phyloP scores from a whole-genome alignment of 306 rosid species.

The Ormosia emarginata region DNA sequence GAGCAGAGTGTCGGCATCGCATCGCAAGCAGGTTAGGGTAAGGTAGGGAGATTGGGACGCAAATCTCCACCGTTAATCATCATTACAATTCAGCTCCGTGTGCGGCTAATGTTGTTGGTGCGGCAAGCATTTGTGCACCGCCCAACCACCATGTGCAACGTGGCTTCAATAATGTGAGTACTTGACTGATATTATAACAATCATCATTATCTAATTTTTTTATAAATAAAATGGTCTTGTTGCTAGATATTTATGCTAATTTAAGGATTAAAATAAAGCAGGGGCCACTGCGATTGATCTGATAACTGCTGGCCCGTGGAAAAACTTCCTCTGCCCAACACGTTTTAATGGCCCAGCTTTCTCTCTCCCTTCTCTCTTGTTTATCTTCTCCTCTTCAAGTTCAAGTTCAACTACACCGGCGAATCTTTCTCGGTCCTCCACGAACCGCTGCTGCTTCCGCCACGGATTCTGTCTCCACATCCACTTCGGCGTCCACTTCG shows the following conservation, averaged over 20 bases:
- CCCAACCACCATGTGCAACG: constrained; percentile 17
- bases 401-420: constrained; percentile 49
- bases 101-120: neutral
- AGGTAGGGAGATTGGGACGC: constrained; percentile 47
- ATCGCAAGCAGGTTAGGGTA: neutral
- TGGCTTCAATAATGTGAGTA: neutral
- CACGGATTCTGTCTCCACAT: constrained; percentile 23
- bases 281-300: neutral
- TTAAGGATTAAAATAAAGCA: neutral
- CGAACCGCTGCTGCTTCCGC: constrained; percentile 28
- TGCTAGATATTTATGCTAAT: neutral
- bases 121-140: neutral
- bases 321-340: constrained; percentile 39
- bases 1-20: neutral
- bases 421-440: constrained; percentile 31
- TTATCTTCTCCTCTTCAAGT: constrained; percentile 5
- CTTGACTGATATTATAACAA: too few relatives aligned
- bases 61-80: constrained; percentile 16
- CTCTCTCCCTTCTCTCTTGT: constrained; percentile 31
- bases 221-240: neutral
- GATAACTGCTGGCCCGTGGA: constrained; percentile 44
- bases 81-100: neutral
- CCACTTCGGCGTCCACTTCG: constrained; percentile 20
- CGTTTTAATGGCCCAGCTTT: constrained; percentile 74
- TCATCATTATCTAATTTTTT: neutral